These are phyloP conservation scores for Tardiomyces digboiensis DNA, from an alignment of 1,139 yeast species.

Conservation along the genomic window DNA sequence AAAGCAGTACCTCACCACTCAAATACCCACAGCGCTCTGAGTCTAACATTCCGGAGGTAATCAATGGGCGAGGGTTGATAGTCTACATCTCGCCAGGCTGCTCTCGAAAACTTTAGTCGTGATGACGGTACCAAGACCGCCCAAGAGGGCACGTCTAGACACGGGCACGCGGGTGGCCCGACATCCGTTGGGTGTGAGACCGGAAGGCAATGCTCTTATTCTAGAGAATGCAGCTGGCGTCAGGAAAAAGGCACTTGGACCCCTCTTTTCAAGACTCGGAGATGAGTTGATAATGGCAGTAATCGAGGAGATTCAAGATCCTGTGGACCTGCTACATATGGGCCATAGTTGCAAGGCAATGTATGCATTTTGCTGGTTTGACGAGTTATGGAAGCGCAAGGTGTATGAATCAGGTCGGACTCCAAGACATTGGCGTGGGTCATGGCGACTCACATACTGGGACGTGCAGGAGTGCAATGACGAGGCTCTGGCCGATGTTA, in stretches of 20 bases:
- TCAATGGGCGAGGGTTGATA: too few relatives aligned
- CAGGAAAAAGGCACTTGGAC: constrained; percentile 41
- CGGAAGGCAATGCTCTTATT: constrained; percentile 50
- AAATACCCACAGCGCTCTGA: too few relatives aligned
- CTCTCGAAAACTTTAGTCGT: too few relatives aligned
- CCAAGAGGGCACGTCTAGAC: neutral
- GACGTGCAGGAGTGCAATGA: constrained; percentile 31
- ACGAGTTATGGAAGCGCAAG: constrained; percentile 67
- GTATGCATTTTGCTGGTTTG: constrained; percentile 64
- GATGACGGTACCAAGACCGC: neutral
- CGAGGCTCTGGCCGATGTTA: constrained; percentile 29
- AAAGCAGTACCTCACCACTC: too few relatives aligned
- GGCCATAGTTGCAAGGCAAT: constrained; percentile 55
- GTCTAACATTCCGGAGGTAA: constrained; percentile 64
- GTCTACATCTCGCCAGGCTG: too few relatives aligned
- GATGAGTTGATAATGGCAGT: constrained; percentile 38
- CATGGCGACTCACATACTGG: constrained; percentile 64
- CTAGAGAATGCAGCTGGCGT: constrained; percentile 19
- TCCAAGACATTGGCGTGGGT: constrained; percentile 50
- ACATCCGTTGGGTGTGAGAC: constrained; percentile 72
- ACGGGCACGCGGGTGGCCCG: neutral
- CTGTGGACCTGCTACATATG: constrained; percentile 38
- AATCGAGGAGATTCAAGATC: constrained; percentile 33
- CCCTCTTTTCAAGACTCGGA: constrained; percentile 35
- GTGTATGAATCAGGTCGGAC: constrained; percentile 23